Percentiles rank a stretch among this genome's conserved stretches.
These are phyloP conservation scores for Hebeloma cylindrosporum DNA, from an alignment of 768 basidiomycete genomes.

Conservation along the genomic window DNA sequence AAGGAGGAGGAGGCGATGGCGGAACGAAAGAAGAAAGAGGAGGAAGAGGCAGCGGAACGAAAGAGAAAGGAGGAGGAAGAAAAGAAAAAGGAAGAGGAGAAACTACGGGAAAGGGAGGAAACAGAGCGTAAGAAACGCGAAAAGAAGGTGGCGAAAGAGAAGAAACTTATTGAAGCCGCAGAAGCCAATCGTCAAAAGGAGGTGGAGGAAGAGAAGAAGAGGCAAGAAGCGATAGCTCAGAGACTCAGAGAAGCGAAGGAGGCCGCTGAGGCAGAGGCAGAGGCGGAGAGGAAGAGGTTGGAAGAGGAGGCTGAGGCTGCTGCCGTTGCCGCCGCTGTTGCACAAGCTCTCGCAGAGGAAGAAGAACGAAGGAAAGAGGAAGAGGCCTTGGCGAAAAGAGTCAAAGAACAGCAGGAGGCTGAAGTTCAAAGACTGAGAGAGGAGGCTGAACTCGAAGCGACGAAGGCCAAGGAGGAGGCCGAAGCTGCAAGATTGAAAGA, in stretches of 20 bases:
- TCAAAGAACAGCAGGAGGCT: too few species aligned
- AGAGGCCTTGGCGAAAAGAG: too few species aligned
- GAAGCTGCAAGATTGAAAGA: not conserved
- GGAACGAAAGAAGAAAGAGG: slow-evolving; percentile 4
- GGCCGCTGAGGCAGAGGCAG: slow-evolving; percentile 17
- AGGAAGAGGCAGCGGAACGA: not conserved
- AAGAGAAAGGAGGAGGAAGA: slow-evolving; percentile 4
- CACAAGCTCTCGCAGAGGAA: slow-evolving; percentile 1
- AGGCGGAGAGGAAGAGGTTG: slow-evolving; percentile 15
- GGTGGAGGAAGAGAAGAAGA: slow-evolving; percentile 8
- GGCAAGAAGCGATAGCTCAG: slow-evolving; percentile 11
- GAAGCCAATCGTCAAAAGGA: slow-evolving; percentile 5
- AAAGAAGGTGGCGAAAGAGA: slow-evolving; percentile 7
- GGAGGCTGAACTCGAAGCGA: not conserved
- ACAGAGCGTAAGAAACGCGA: not conserved
- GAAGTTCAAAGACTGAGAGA: too few species aligned
- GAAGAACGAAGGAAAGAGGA: slow-evolving; percentile 2
- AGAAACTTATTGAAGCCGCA: too few species aligned
- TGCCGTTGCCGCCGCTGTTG: not conserved
- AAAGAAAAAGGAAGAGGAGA: not conserved
- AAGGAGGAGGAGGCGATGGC: slow-evolving; percentile 9
- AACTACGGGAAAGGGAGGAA: not conserved
- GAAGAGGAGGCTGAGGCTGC: slow-evolving; percentile 7
- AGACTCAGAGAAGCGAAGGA: slow-evolving; percentile 12
- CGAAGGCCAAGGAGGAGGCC: not conserved